A percentile compares a stretch with the other conserved stretches of the same genome.
Conservation (phyloP, 106 monocot genomes). For the Narthecium ossifragum region DNA sequence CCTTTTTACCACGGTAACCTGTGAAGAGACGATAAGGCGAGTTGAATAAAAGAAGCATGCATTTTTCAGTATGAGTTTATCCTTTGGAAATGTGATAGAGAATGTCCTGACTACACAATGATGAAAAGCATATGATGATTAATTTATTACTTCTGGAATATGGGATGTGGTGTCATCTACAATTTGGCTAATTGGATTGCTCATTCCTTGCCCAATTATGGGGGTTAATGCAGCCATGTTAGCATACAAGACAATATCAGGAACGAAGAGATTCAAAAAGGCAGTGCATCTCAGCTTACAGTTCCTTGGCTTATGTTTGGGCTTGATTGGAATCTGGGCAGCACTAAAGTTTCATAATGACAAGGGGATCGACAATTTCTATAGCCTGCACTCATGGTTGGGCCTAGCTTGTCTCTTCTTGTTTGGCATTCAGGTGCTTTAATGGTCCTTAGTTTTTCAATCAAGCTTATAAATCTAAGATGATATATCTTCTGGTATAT, state of each 20-base stretch:
- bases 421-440: constrained; percentile 65
- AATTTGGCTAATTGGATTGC: background rate
- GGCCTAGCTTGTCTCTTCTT: constrained; percentile 66
- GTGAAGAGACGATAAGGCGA: no score
- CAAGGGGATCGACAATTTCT: constrained; percentile 92
- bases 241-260: constrained; percentile 78
- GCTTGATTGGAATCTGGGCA: constrained; percentile 79
- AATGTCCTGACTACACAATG: no score
- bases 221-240: constrained; percentile 57
- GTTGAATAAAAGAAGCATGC: no score
- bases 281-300: constrained; percentile 67
- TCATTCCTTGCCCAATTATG: constrained; percentile 2
- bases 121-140: no score
- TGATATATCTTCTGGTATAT: no score
- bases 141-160: no score
- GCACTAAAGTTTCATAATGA: constrained; percentile 94
- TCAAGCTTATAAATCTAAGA: background rate
- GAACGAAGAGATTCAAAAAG: constrained; percentile 89
- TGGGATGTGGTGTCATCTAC: no score
- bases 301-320: constrained; percentile 63
- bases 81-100: no score
- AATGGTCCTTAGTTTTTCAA: background rate
- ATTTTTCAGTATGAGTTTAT: no score
- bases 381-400: constrained; percentile 97
- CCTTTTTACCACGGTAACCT: no score